A percentile compares a stretch with the other conserved stretches of the same genome.
Conservation (phyloP, 176 grass and related monocot genomes). For the Dendrocalamus sinicus region DNA sequence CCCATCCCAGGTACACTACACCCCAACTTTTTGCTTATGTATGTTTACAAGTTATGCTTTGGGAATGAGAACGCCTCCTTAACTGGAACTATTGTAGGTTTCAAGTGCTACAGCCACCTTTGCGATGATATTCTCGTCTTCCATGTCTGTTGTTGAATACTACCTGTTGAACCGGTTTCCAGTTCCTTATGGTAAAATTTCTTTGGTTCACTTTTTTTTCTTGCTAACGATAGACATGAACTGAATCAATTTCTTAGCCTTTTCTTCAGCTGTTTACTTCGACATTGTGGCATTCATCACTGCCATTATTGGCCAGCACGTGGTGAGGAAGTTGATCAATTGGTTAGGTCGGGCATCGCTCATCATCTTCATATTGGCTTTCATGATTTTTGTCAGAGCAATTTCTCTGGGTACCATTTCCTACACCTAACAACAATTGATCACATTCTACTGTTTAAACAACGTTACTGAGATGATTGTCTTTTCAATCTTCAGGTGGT, state of each 20-base stretch:
- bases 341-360: neutral
- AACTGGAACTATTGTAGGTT: conserved; percentile 60
- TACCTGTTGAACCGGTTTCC: conserved; percentile 74
- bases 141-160: no score
- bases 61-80: neutral
- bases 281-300: conserved; percentile 59
- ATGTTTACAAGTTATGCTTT: conserved; percentile 24
- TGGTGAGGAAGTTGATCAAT: conserved; percentile 71
- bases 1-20: conserved; percentile 72
- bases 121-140: no score
- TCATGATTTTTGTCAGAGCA: conserved; percentile 84
- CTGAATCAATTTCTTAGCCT: conserved; percentile 32
- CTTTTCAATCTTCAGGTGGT: conserved; percentile 61
- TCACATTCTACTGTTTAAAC: neutral
- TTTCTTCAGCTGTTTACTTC: conserved; percentile 70
- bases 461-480: neutral
- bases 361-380: conserved; percentile 55
- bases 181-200: conserved; percentile 66
- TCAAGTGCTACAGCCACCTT: conserved; percentile 49
- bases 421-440: neutral
- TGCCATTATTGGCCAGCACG: conserved; percentile 73
- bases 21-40: neutral
- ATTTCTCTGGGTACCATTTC: conserved; percentile 65
- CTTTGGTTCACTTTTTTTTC: neutral
- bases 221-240: neutral